phyloP scores from a whole-genome alignment of 176 grass and related monocot species.

The Hordeum marinum region DNA sequence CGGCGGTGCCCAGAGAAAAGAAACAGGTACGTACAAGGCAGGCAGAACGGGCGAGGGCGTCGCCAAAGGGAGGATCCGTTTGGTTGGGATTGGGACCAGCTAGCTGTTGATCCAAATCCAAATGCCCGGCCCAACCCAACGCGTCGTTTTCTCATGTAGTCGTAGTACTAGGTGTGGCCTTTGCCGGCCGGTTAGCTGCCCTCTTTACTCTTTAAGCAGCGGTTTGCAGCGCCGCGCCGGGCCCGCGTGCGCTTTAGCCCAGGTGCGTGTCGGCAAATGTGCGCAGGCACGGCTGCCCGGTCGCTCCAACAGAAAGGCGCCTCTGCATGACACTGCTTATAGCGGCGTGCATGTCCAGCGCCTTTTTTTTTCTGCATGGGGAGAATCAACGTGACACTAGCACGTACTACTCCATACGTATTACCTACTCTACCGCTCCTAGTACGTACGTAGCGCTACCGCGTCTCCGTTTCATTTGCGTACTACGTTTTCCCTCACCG shows the following conservation, averaged over 20 bases:
- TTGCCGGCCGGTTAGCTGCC: background rate
- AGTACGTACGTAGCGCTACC: too few species aligned
- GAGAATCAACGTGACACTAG: background rate
- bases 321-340: background rate
- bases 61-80: background rate
- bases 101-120: background rate
- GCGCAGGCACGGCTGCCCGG: background rate
- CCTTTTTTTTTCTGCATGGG: background rate
- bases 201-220: background rate
- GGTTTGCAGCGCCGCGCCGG: background rate
- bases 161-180: slow-evolving; percentile 7
- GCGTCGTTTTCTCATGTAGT: background rate
- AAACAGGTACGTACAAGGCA: background rate
- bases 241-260: background rate
- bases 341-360: background rate
- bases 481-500: background rate
- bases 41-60: background rate
- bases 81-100: background rate
- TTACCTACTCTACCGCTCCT: too few species aligned
- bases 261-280: background rate
- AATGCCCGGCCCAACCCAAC: background rate
- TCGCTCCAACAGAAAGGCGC: background rate
- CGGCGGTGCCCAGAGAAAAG: background rate
- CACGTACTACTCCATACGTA: too few species aligned
- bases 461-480: background rate